Evolutionary conservation across 164 flowering plant genomes (phyloP).

Genomic region (Euptelea pleiosperma): DNA sequence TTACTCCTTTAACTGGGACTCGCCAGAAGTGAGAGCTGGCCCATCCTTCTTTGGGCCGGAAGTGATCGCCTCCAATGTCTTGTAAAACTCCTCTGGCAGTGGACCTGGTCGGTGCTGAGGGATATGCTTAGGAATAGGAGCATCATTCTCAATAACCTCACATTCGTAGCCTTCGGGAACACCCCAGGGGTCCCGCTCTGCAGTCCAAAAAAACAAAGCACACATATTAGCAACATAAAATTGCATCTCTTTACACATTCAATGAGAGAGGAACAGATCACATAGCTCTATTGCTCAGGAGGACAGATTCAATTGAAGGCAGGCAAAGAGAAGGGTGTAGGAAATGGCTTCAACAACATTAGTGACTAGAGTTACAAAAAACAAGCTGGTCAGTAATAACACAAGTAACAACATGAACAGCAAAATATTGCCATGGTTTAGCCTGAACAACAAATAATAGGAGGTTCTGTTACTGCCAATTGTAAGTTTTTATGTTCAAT

Average conservation of each 20-base stretch:
- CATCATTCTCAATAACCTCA: constrained; percentile 84
- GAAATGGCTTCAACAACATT: neutral
- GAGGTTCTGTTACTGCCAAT: too few species aligned
- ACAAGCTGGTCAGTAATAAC: neutral
- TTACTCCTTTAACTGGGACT: constrained; percentile 25
- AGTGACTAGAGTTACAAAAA: too few species aligned
- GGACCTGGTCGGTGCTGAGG: constrained; percentile 87
- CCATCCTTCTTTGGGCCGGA: constrained; percentile 27
- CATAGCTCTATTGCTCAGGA: too few species aligned
- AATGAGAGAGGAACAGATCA: too few species aligned
- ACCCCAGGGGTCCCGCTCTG: constrained; percentile 99
- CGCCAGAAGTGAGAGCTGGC: constrained; percentile 36
- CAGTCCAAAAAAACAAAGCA: constrained; percentile 11
- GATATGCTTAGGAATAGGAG: constrained; percentile 86
- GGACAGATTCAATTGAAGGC: too few species aligned
- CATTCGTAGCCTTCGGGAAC: constrained; percentile 84
- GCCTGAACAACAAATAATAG: neutral
- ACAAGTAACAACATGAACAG: neutral
- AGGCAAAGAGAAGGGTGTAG: neutral
- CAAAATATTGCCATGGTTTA: neutral
- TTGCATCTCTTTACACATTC: too few species aligned
- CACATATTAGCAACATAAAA: neutral
- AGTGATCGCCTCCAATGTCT: constrained; percentile 60
- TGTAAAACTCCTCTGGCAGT: constrained; percentile 82
- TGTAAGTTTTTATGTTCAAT: too few species aligned